These are phyloP conservation scores for Solanum phureja DNA, from an alignment of 257 asterid species.

Conservation along the genomic window DNA sequence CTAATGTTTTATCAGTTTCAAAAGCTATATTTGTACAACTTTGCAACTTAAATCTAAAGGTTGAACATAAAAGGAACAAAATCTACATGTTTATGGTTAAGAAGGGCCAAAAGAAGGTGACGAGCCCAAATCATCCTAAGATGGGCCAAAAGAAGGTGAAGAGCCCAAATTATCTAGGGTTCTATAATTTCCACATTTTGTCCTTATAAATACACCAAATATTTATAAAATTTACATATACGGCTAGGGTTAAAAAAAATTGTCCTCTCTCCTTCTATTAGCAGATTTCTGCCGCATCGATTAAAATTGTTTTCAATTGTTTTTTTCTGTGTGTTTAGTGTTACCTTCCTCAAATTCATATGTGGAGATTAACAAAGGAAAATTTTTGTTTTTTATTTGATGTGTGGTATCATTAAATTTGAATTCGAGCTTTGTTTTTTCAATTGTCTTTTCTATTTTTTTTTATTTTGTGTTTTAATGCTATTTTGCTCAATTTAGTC, in stretches of 20 bases:
- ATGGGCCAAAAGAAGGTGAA: background rate
- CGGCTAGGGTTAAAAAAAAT: background rate
- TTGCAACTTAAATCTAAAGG: no score
- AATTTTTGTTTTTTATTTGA: background rate
- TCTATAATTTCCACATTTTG: background rate
- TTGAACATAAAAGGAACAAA: no score
- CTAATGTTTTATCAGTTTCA: no score
- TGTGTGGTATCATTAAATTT: background rate
- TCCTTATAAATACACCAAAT: background rate
- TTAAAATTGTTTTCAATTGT: background rate
- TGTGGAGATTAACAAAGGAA: background rate
- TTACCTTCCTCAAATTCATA: background rate
- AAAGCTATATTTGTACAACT: no score
- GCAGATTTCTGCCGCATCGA: background rate
- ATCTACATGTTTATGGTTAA: background rate
- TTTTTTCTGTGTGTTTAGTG: background rate
- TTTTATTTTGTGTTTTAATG: background rate
- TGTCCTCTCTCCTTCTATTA: background rate
- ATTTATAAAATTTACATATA: background rate
- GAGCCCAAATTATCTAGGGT: background rate
- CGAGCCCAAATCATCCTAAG: background rate
- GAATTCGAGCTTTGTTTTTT: background rate
- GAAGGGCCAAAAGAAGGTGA: background rate
- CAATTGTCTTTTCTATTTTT: background rate
- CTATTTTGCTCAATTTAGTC: background rate